These are phyloP conservation scores for Biscogniauxia mediterranea DNA, from an alignment of 2,329 filamentous ascomycete genomes.

Conservation along the genomic window DNA sequence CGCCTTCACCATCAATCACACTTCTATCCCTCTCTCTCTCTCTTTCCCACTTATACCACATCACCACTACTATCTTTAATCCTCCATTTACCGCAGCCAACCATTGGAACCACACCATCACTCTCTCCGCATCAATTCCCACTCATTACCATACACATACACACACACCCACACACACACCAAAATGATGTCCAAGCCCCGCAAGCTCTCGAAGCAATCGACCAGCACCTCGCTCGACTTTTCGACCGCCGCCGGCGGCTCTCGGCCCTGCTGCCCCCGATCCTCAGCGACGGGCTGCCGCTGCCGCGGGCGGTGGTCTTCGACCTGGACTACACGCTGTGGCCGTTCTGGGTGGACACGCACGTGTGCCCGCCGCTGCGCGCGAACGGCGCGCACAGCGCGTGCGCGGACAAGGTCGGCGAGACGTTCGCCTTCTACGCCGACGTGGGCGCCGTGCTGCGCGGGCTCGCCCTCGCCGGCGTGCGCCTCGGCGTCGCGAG, in stretches of 20 bases:
- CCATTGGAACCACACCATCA: no score
- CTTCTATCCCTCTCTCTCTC: not conserved
- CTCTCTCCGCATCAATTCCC: not conserved
- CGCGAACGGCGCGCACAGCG: slow-evolving; percentile 41
- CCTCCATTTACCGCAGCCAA: no score
- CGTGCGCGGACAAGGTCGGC: slow-evolving; percentile 53
- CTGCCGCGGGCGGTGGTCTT: slow-evolving; percentile 85
- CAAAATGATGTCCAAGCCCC: slow-evolving; percentile 1
- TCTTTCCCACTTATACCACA: no score
- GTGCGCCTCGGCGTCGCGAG: slow-evolving; percentile 71
- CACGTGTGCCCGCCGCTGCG: slow-evolving; percentile 76
- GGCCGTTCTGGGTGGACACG: slow-evolving; percentile 98
- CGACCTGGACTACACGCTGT: slow-evolving; percentile 97
- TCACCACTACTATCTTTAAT: not conserved
- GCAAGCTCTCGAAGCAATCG: slow-evolving; percentile 31
- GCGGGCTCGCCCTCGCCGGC: slow-evolving; percentile 49
- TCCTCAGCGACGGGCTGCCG: slow-evolving; percentile 58
- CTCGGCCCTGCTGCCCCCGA: slow-evolving; percentile 31
- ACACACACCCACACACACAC: not conserved
- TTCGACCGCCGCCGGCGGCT: not conserved
- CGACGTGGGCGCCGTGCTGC: slow-evolving; percentile 66
- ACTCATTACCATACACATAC: not conserved
- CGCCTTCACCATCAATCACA: not conserved
- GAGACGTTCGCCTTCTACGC: slow-evolving; percentile 70
- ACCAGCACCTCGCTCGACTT: slow-evolving; percentile 19